Conservation (phyloP, 495 filamentous ascomycete genomes). For the Neurospora hispaniola region DNA sequence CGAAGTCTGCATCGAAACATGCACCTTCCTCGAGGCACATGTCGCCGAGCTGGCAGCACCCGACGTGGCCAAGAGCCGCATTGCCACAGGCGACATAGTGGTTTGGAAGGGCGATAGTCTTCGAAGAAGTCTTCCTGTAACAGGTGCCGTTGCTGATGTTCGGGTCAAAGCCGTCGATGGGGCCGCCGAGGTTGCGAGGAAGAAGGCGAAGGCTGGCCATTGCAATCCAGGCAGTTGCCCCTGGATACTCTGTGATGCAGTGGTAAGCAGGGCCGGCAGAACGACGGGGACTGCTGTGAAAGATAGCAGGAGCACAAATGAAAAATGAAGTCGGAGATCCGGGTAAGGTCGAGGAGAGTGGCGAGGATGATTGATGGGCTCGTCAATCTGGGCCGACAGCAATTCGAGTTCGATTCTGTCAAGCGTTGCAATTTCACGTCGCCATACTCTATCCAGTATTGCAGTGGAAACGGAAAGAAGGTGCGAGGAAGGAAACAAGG, state of each 20-base stretch:
- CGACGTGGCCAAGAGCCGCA: constrained; percentile 15
- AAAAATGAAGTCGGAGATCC: neutral
- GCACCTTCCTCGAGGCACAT: constrained; percentile 19
- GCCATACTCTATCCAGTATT: neutral
- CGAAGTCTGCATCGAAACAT: constrained; percentile 15
- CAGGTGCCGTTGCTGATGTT: constrained; percentile 30
- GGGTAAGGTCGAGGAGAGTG: neutral
- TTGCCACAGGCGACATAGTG: constrained; percentile 31
- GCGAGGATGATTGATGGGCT: neutral
- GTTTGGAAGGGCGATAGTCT: neutral
- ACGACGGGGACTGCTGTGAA: neutral
- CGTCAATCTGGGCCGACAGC: neutral
- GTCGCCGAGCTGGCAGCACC: constrained; percentile 29
- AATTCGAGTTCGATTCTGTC: neutral
- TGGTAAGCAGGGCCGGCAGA: no score
- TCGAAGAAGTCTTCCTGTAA: constrained; percentile 9
- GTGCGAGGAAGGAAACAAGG: neutral
- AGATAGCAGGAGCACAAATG: neutral
- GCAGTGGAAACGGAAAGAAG: neutral
- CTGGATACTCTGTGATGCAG: no score
- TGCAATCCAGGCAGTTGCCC: neutral
- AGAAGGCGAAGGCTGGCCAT: neutral
- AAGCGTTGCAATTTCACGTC: neutral
- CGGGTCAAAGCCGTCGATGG: constrained; percentile 5
- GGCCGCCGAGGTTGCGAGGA: neutral